A percentile compares a stretch with the other conserved stretches of the same genome.
These are phyloP conservation scores for Hypoxylon lienhwacheense DNA, from an alignment of 495 filamentous ascomycete genomes.

Conservation along the genomic window DNA sequence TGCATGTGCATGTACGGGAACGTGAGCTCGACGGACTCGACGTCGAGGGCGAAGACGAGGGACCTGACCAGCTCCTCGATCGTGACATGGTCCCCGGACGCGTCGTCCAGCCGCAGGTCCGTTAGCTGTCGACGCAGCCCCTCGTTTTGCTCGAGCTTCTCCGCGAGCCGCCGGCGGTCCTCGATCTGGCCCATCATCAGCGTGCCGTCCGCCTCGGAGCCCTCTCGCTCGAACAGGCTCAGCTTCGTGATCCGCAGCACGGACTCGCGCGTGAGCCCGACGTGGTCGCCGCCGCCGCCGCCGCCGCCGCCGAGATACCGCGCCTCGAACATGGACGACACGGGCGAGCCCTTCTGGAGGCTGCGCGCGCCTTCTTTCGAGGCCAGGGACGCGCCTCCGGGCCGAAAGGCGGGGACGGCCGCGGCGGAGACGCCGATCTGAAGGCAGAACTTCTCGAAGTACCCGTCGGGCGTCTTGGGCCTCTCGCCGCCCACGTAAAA, in stretches of 20 bases:
- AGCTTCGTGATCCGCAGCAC: constrained; percentile 35
- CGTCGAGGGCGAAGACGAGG: constrained; percentile 26
- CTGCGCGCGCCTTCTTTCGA: constrained; percentile 37
- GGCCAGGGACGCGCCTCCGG: constrained; percentile 1
- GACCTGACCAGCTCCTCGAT: constrained; percentile 20
- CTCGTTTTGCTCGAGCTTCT: constrained; percentile 14
- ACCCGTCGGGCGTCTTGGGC: constrained; percentile 34
- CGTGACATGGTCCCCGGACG: too few species aligned
- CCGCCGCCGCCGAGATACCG: constrained; percentile 32
- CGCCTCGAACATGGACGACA: constrained; percentile 37
- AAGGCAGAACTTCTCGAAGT: constrained; percentile 42
- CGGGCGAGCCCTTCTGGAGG: constrained; percentile 30
- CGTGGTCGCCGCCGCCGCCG: constrained; percentile 11
- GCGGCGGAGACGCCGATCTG: constrained; percentile 41
- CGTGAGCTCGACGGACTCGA: constrained; percentile 36
- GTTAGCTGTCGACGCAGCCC: constrained; percentile 1
- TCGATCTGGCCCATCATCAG: constrained; percentile 14
- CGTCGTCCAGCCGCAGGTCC: constrained; percentile 12
- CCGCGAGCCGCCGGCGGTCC: constrained; percentile 9
- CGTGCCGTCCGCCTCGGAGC: constrained; percentile 18
- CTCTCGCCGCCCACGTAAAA: constrained; percentile 40
- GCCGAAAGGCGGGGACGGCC: constrained; percentile 30
- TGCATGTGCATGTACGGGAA: constrained; percentile 47
- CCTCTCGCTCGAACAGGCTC: constrained; percentile 25
- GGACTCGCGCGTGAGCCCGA: constrained; percentile 37